Evolutionary conservation across 2,329 filamentous ascomycete species (phyloP).

Genomic region (Aspergillus sp.): DNA sequence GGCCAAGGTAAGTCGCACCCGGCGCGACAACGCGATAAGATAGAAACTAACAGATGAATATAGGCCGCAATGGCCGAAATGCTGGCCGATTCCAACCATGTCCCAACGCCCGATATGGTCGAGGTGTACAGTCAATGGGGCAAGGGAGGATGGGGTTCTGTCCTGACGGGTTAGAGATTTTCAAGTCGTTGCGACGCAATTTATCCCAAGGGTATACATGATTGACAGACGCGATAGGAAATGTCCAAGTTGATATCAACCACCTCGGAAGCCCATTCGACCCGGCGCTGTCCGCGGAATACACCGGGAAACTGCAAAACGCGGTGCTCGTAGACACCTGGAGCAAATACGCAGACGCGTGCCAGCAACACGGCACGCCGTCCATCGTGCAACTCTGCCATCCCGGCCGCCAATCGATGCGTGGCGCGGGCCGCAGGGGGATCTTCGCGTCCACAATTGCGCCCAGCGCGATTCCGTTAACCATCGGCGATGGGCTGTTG

Average conservation of each 20-base stretch:
- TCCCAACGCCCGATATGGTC: constrained; percentile 38
- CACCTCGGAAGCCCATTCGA: constrained; percentile 30
- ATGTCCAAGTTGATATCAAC: constrained; percentile 39
- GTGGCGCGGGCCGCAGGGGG: constrained; percentile 31
- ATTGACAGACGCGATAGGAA: constrained; percentile 14
- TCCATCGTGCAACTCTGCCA: constrained; percentile 40
- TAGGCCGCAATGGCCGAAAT: constrained; percentile 38
- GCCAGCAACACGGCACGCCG: constrained; percentile 34
- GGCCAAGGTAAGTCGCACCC: constrained; percentile 25
- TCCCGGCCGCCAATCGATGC: constrained; percentile 38
- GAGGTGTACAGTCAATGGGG: constrained; percentile 48
- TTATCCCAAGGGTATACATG: not conserved
- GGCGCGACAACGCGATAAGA: constrained; percentile 11
- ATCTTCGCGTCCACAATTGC: constrained; percentile 25
- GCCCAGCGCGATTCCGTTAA: constrained; percentile 34
- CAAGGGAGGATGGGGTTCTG: constrained; percentile 33
- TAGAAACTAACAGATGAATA: constrained; percentile 12
- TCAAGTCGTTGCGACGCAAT: not conserved
- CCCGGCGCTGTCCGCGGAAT: constrained; percentile 19
- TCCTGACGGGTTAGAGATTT: constrained; percentile 33
- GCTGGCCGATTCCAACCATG: constrained; percentile 40
- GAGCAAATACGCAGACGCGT: constrained; percentile 21
- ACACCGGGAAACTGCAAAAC: constrained; percentile 15
- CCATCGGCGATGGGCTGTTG: constrained; percentile 30
- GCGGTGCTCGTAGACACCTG: constrained; percentile 15